Evolutionary conservation across 768 basidiomycete genomes (phyloP).

Genomic region (Boletellus ananas): DNA sequence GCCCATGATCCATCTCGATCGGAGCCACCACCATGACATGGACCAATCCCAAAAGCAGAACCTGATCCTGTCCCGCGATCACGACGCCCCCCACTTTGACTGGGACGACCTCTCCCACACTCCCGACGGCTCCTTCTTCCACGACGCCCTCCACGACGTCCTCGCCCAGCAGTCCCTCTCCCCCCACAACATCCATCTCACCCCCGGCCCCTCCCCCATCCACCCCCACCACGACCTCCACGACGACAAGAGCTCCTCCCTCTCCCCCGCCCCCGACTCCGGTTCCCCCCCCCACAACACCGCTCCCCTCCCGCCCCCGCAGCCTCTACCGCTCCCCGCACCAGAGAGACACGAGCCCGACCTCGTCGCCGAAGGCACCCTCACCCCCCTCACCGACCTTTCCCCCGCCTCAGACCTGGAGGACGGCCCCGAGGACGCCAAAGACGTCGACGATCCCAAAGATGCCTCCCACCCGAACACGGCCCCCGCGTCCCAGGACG

Average conservation of each 20-base stretch:
- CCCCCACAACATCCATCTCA: conserved; percentile 15
- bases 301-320: conserved; percentile 15
- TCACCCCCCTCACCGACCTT: conserved; percentile 75
- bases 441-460: conserved; percentile 36
- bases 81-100: conserved; percentile 30
- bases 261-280: conserved; percentile 53
- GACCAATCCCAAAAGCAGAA: conserved; percentile 38
- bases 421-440: conserved; percentile 31
- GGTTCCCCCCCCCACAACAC: conserved; percentile 32
- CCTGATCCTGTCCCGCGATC: conserved; percentile 40
- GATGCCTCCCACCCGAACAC: conserved; percentile 8
- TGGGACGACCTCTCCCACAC: conserved; percentile 33
- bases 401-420: conserved; percentile 63
- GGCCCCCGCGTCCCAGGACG: conserved; percentile 16
- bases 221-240: conserved; percentile 16
- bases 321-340: conserved; percentile 15
- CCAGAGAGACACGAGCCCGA: conserved; percentile 32
- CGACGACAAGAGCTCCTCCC: conserved; percentile 50
- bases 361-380: conserved; percentile 41
- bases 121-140: conserved; percentile 24
- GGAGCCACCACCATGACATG: conserved; percentile 42
- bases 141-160: conserved; percentile 21
- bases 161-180: conserved; percentile 17
- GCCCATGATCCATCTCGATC: conserved; percentile 54
- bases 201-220: conserved; percentile 4